These are phyloP conservation scores for Sistotremastrum suecicum DNA, from an alignment of 768 basidiomycete genomes.

Conservation along the genomic window DNA sequence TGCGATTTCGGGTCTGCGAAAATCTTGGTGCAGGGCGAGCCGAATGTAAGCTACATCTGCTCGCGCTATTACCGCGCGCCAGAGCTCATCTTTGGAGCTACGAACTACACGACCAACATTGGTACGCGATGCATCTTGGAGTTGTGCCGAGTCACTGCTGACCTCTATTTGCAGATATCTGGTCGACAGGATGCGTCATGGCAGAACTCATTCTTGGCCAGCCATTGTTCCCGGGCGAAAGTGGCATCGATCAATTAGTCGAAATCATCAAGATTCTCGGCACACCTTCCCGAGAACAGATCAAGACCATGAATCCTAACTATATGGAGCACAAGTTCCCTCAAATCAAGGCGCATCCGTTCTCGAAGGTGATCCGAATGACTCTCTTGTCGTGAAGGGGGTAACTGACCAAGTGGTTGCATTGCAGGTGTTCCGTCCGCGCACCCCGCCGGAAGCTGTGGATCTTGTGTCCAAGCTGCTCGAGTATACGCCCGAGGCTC, in stretches of 20 bases:
- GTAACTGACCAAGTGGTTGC: slow-evolving; percentile 7
- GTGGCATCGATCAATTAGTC: slow-evolving; percentile 96
- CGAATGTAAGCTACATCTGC: slow-evolving; percentile 99
- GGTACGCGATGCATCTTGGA: slow-evolving; percentile 37
- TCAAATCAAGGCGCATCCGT: slow-evolving; percentile 98
- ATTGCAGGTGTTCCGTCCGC: slow-evolving; percentile 86
- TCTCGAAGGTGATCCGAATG: slow-evolving; percentile 61
- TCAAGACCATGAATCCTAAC: slow-evolving; percentile 99
- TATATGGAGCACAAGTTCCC: slow-evolving; percentile 99
- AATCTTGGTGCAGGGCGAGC: slow-evolving; percentile 94
- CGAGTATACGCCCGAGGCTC: slow-evolving; percentile 94
- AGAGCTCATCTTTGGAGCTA: slow-evolving; percentile 98
- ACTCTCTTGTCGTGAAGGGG: slow-evolving; percentile 1
- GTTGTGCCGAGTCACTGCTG: slow-evolving; percentile 3
- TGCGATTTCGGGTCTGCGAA: slow-evolving; percentile 99
- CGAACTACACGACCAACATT: slow-evolving; percentile 99
- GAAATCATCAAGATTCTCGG: slow-evolving; percentile 99
- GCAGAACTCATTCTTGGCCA: slow-evolving; percentile 99
- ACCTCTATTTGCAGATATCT: slow-evolving; percentile 55
- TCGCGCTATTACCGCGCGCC: slow-evolving; percentile 99
- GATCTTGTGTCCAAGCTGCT: slow-evolving; percentile 88
- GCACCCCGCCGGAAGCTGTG: slow-evolving; percentile 92
- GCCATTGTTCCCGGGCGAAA: slow-evolving; percentile 97
- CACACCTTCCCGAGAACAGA: slow-evolving; percentile 95
- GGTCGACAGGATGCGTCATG: slow-evolving; percentile 99